These are phyloP conservation scores for Grigorovia transvaalensis DNA, from an alignment of 805 yeast species.

Conservation along the genomic window DNA sequence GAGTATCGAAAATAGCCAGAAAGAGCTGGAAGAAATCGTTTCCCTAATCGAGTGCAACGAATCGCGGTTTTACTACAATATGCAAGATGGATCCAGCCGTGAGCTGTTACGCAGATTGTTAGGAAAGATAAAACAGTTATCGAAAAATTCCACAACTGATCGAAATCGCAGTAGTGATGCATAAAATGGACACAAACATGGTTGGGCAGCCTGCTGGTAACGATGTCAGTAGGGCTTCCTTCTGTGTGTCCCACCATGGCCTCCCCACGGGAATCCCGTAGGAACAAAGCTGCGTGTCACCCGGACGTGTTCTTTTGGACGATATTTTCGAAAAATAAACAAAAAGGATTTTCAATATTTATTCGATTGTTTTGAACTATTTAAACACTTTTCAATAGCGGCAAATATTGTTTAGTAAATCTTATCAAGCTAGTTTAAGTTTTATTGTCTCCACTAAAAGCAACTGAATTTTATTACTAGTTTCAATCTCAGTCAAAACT, in stretches of 20 bases:
- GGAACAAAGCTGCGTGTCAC: background rate
- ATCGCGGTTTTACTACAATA: background rate
- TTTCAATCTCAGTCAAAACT: background rate
- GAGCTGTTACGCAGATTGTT: background rate
- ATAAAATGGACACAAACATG: too few relatives aligned
- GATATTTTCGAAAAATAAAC: background rate
- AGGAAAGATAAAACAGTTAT: background rate
- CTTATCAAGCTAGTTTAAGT: background rate
- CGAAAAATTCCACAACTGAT: background rate
- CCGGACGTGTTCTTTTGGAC: background rate
- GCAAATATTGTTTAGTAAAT: background rate
- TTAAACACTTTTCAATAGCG: background rate
- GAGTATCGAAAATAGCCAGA: background rate
- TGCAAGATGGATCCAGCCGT: background rate
- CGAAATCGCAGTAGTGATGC: background rate
- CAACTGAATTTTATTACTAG: background rate
- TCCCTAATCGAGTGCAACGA: background rate
- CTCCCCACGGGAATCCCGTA: background rate
- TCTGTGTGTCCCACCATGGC: too few relatives aligned
- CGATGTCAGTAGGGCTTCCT: too few relatives aligned
- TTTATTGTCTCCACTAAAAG: background rate
- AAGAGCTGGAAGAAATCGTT: background rate
- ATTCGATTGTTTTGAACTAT: background rate
- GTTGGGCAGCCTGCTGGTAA: too few relatives aligned
- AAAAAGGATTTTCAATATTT: background rate